Percentiles rank a stretch among this genome's conserved stretches.
phyloP scores from a whole-genome alignment of 306 rosid species.

The Erythrophleum fordii region DNA sequence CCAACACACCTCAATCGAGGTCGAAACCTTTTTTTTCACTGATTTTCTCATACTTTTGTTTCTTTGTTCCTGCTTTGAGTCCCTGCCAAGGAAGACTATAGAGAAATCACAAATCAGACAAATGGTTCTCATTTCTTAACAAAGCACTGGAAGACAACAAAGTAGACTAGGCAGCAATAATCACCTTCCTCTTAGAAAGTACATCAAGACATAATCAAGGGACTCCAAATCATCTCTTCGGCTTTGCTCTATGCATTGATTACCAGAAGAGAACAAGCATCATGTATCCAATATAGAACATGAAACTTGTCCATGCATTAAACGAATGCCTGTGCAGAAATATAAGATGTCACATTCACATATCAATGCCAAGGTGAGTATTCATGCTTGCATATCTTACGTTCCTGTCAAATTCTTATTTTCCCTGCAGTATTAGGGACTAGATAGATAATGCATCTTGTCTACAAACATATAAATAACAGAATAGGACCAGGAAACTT shows the following conservation, averaged over 20 bases:
- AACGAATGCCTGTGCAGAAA: slow-evolving; percentile 28
- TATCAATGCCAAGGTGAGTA: slow-evolving; percentile 96
- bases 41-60: slow-evolving; percentile 89
- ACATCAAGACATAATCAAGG: slow-evolving; percentile 96
- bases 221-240: slow-evolving; percentile 98
- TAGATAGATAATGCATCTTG: slow-evolving; percentile 31
- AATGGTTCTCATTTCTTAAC: background rate
- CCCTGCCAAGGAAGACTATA: slow-evolving; percentile 99
- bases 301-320: slow-evolving; percentile 14
- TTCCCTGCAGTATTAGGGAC: slow-evolving; percentile 67
- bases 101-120: slow-evolving; percentile 39
- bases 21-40: slow-evolving; percentile 94
- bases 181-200: slow-evolving; percentile 95
- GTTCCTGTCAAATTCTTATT: slow-evolving; percentile 97
- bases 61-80: slow-evolving; percentile 95
- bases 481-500: background rate
- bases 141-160: slow-evolving; percentile 25
- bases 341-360: slow-evolving; percentile 23
- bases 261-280: slow-evolving; percentile 44
- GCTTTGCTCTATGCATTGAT: slow-evolving; percentile 77
- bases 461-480: background rate
- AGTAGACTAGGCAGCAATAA: slow-evolving; percentile 40
- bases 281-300: slow-evolving; percentile 42
- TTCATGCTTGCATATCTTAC: slow-evolving; percentile 99
- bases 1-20: slow-evolving; percentile 81